Evolutionary conservation across 495 filamentous ascomycete species (phyloP), one percentile per base, ranked within the genome.

Genomic region (Penicillium maclennaniae): DNA sequence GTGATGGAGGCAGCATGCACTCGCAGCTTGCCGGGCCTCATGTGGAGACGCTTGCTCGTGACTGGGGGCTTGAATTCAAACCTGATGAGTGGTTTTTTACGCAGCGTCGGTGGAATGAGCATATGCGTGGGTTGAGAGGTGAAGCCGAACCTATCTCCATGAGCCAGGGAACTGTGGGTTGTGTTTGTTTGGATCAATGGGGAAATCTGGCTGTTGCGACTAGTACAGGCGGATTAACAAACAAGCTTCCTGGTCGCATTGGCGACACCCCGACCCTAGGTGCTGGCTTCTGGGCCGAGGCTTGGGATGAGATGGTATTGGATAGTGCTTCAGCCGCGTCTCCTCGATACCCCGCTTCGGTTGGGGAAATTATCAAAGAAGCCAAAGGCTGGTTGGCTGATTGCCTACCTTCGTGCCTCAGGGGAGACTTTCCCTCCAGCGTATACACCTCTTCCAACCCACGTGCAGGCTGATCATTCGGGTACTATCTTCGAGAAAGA

Each of bases 221-320:
- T 0, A 91, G 86, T 54, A 96, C 91, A 0, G 91, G 91, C 1
- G 91, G 91, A 0, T 53, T 95, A 66, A 96, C 91, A 17, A 96
- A 96, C 60, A 96, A 96, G 72, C 63, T 91, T 25, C 86, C 87
- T 0, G 89, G 89, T 1, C 73, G 90, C 12, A 87, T 96, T 53
- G 92, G 92, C 0, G 92, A 96, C 67, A 96, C 91, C 5, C 91
- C 91, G 1, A 87, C 87, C 0, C 73, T 91, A 14, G 91, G 92
- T 4, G 88, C 91, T 2, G 91, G 91, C 8, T 95, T 91, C 62
- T 95, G 90, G 89, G 90, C 90, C 0, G 91, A 95, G 68, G 80
- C 89, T 48, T 95, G 87, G 87, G 71, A 72, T 25, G 80, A 82
- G 50, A 49, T 66, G 17, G 23, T 39, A 10, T n/a, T 21, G 10